These are phyloP conservation scores for Pythium angustatum DNA, from an alignment of 352 stramenopile species.

Conservation along the genomic window DNA sequence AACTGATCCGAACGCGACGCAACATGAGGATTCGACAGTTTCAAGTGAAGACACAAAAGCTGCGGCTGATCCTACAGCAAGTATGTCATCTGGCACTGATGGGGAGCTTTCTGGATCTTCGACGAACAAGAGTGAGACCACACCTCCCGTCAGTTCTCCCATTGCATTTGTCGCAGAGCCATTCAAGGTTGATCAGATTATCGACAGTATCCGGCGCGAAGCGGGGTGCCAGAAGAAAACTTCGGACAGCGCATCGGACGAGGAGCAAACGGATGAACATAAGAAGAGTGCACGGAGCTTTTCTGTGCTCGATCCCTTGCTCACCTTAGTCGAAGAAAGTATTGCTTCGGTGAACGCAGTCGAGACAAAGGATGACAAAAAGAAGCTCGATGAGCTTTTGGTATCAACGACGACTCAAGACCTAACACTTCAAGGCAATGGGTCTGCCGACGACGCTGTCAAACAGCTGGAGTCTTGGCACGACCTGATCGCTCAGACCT, in stretches of 20 bases:
- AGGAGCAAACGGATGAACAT: conserved; percentile 23
- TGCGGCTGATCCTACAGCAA: background rate
- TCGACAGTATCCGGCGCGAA: conserved; percentile 70
- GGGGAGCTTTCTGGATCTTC: background rate
- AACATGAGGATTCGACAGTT: background rate
- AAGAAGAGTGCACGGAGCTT: conserved; percentile 23
- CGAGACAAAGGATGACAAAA: conserved; percentile 70
- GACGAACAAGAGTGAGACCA: background rate
- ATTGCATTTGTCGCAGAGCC: conserved; percentile 19
- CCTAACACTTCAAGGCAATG: background rate
- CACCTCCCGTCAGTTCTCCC: background rate
- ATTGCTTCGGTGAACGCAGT: conserved; percentile 59
- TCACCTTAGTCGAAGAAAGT: conserved; percentile 68
- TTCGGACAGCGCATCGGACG: conserved; percentile 9
- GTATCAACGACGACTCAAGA: conserved; percentile 35
- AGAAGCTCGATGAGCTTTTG: conserved; percentile 58
- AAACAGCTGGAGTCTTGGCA: conserved; percentile 71
- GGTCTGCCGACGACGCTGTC: conserved; percentile 64
- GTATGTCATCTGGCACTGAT: background rate
- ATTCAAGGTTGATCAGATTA: conserved; percentile 50
- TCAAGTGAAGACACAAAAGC: background rate
- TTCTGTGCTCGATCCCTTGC: conserved; percentile 57
- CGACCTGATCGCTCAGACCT: conserved; percentile 51
- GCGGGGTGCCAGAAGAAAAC: conserved; percentile 53
- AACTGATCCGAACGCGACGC: background rate